Percentiles rank a stretch among this genome's conserved stretches.
phyloP scores from a whole-genome alignment of 2,329 filamentous ascomycete species.

The Epichloe uncinata region DNA sequence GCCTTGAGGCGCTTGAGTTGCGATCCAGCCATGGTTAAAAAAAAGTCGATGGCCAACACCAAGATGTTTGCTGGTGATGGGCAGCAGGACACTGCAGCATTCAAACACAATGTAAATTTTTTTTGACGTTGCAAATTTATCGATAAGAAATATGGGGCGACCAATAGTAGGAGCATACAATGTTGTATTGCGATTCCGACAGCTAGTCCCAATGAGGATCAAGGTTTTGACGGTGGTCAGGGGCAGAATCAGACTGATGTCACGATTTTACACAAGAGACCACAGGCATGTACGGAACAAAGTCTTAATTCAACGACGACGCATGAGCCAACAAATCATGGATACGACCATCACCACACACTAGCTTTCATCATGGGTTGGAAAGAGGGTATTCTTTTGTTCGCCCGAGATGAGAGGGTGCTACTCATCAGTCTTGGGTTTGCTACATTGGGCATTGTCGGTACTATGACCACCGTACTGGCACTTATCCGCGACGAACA shows the following conservation, averaged over 20 bases:
- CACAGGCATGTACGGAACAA: neutral
- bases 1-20: slow-evolving; percentile 93
- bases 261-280: neutral
- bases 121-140: slow-evolving; percentile 5
- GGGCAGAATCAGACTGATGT: slow-evolving; percentile 8
- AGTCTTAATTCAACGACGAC: neutral
- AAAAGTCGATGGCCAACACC: neutral
- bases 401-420: slow-evolving; percentile 37
- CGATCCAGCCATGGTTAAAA: slow-evolving; percentile 73
- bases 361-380: slow-evolving; percentile 24
- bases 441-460: slow-evolving; percentile 44
- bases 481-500: slow-evolving; percentile 48
- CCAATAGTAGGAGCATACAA: neutral
- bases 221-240: slow-evolving; percentile 10
- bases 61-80: slow-evolving; percentile 7
- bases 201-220: slow-evolving; percentile 3
- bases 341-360: slow-evolving; percentile 7
- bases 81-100: neutral
- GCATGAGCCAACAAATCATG: slow-evolving; percentile 5
- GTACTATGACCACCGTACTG: slow-evolving; percentile 45
- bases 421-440: slow-evolving; percentile 41
- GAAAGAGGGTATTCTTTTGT: slow-evolving; percentile 14
- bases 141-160: slow-evolving; percentile 7
- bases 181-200: neutral
- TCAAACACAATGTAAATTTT: neutral